phyloP scores from a whole-genome alignment of 345 rosid genomes.

The Arabidopsis suecica region DNA sequence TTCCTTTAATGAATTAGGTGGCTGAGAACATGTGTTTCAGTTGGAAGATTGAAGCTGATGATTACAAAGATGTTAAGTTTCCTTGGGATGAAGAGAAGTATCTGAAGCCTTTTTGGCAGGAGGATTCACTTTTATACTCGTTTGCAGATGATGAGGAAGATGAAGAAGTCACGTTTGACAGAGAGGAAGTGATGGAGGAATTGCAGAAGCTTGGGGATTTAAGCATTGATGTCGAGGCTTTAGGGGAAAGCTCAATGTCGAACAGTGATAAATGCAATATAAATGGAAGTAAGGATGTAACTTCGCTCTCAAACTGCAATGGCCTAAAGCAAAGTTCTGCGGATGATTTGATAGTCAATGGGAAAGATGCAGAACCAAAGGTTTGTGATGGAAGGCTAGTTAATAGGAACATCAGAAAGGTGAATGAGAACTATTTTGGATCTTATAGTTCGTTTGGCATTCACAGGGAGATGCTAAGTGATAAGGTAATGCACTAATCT shows the following conservation, averaged over 20 bases:
- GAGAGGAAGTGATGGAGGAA: conserved; percentile 57
- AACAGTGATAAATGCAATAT: conserved; percentile 31
- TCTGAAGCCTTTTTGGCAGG: conserved; percentile 74
- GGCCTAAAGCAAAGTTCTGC: conserved; percentile 39
- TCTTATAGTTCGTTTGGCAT: conserved; percentile 89
- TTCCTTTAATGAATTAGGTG: conserved; percentile 56
- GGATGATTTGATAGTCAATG: conserved; percentile 40
- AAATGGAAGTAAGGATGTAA: conserved; percentile 44
- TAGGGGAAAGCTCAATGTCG: conserved; percentile 37
- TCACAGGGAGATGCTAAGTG: conserved; percentile 90
- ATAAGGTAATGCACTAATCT: conserved; percentile 61
- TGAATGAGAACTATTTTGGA: conserved; percentile 82
- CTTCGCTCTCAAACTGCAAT: conserved; percentile 47
- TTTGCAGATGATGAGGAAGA: conserved; percentile 74
- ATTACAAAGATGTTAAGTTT: conserved; percentile 48
- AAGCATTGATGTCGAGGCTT: conserved; percentile 47
- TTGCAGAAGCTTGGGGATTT: conserved; percentile 55
- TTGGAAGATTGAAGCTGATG: conserved; percentile 53
- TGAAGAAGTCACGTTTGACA: conserved; percentile 63
- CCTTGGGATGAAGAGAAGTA: conserved; percentile 65
- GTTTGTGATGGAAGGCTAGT: conserved; percentile 45
- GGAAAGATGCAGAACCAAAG: conserved; percentile 40
- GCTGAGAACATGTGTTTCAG: conserved; percentile 79
- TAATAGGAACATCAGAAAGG: conserved; percentile 60
- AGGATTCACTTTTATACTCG: conserved; percentile 84